Percentiles rank a stretch among this genome's conserved stretches.
These are phyloP conservation scores for Mariannaea elegans DNA, from an alignment of 2,329 filamentous ascomycete species.

Conservation along the genomic window DNA sequence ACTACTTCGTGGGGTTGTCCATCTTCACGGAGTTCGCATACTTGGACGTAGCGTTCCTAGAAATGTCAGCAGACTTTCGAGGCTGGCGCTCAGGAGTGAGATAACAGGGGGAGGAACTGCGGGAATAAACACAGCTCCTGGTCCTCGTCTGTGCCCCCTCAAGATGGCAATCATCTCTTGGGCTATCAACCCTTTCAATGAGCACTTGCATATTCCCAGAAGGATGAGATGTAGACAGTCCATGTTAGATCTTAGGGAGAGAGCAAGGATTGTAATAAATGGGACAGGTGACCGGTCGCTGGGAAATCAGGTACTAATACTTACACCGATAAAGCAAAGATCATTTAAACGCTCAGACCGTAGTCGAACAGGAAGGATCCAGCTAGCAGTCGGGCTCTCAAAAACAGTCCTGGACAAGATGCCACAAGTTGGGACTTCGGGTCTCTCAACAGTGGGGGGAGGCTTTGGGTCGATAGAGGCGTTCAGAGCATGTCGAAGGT, in stretches of 20 bases:
- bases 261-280: not conserved
- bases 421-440: conserved; percentile 66
- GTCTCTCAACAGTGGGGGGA: conserved; percentile 36
- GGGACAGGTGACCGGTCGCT: not conserved
- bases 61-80: conserved; percentile 20
- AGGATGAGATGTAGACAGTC: not conserved
- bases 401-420: conserved; percentile 82
- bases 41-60: conserved; percentile 80
- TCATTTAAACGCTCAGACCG: conserved; percentile 77
- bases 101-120: not conserved
- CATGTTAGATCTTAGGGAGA: not conserved
- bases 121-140: not conserved
- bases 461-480: conserved; percentile 46
- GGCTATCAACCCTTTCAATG: not conserved
- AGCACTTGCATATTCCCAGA: not conserved
- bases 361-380: conserved; percentile 82
- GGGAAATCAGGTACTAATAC: conserved; percentile 45
- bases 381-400: conserved; percentile 77
- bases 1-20: conserved; percentile 78
- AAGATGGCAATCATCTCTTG: not conserved
- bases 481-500: conserved; percentile 53
- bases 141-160: not conserved
- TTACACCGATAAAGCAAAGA: conserved; percentile 83
- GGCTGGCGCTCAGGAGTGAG: too few relatives aligned
- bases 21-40: conserved; percentile 76